Conservation (phyloP, 1,284 basidiomycete species). For the Ustilago curta region DNA sequence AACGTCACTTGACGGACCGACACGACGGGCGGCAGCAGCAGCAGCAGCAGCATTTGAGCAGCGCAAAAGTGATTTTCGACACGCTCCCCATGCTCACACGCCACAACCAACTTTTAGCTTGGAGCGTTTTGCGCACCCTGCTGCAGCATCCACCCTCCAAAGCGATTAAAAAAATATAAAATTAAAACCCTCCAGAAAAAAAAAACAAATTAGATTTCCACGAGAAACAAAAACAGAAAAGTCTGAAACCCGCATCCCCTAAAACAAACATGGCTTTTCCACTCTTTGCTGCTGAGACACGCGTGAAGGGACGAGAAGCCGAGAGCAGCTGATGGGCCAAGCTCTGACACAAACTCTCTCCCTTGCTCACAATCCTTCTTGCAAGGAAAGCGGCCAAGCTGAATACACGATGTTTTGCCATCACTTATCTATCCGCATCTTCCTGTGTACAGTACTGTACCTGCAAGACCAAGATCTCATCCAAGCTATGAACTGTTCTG, state of each 20-base stretch:
- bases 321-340: neutral
- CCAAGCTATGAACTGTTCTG: neutral
- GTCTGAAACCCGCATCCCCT: neutral
- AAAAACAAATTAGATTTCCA: neutral
- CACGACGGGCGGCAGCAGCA: constrained; percentile 1
- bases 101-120: neutral
- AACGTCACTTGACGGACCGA: neutral
- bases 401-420: neutral
- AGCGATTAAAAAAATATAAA: neutral
- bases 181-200: neutral
- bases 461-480: neutral
- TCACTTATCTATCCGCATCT: neutral
- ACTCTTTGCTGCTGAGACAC: neutral
- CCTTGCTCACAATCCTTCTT: neutral
- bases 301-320: too few relatives aligned
- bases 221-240: constrained; percentile 1
- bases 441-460: neutral
- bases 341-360: too few relatives aligned
- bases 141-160: neutral
- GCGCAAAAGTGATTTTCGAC: neutral
- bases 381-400: neutral
- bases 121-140: too few relatives aligned
- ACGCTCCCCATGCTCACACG: constrained; percentile 5
- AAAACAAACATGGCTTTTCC: constrained; percentile 1
- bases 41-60: neutral